phyloP scores from a whole-genome alignment of 1,284 basidiomycete species.

The Sanghuangporus weigelae region DNA sequence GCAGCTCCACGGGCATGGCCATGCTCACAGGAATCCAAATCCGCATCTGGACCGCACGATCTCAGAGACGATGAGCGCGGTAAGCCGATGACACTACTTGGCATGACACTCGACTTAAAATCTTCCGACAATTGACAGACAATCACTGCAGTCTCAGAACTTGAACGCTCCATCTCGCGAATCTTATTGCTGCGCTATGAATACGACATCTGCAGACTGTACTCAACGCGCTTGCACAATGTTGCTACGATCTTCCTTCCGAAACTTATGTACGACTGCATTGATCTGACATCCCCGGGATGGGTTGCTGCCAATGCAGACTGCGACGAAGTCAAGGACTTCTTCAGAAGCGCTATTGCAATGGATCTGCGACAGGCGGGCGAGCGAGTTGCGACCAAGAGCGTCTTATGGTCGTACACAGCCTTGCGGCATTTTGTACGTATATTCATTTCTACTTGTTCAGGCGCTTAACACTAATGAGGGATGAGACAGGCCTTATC shows the following conservation, averaged over 20 bases:
- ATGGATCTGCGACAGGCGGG: slow-evolving; percentile 72
- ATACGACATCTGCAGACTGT: slow-evolving; percentile 63
- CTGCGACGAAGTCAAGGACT: slow-evolving; percentile 63
- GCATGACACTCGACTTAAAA: neutral
- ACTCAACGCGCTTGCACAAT: slow-evolving; percentile 60
- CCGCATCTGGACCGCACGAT: slow-evolving; percentile 48
- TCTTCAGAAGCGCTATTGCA: slow-evolving; percentile 56
- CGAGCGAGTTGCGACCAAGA: slow-evolving; percentile 69
- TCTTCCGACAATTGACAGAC: slow-evolving; percentile 28
- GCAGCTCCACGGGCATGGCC: slow-evolving; percentile 13
- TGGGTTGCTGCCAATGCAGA: slow-evolving; percentile 63
- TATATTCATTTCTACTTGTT: slow-evolving; percentile 18
- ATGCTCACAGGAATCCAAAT: slow-evolving; percentile 35
- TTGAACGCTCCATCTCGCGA: slow-evolving; percentile 58
- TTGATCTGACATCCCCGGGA: slow-evolving; percentile 51
- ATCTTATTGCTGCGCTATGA: slow-evolving; percentile 62
- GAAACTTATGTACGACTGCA: slow-evolving; percentile 57
- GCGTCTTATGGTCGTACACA: slow-evolving; percentile 70
- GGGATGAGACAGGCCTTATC: slow-evolving; percentile 48
- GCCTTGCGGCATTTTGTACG: slow-evolving; percentile 65
- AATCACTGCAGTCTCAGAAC: slow-evolving; percentile 43
- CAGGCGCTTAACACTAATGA: neutral
- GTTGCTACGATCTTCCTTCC: slow-evolving; percentile 58
- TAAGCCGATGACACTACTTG: neutral
- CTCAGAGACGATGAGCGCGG: slow-evolving; percentile 44